A percentile compares a stretch with the other conserved stretches of the same genome.
Conservation (phyloP, 73 alveolate genomes). For the Stentor roeselii region DNA sequence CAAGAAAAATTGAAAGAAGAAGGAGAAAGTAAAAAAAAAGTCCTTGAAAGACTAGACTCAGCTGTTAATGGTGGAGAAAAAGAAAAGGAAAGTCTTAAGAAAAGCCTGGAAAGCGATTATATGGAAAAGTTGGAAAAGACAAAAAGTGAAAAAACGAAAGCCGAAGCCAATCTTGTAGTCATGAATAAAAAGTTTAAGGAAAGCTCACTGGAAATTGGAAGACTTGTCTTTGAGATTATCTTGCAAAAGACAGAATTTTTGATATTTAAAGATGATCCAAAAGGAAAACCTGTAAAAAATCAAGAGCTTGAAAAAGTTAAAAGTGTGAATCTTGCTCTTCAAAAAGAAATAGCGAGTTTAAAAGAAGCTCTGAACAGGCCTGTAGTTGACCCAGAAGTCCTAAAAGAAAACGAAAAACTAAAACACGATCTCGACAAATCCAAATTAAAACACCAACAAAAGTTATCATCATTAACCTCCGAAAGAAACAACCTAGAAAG, state of each 20-base stretch:
- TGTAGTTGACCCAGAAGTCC: neutral
- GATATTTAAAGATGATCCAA: neutral
- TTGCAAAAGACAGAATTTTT: neutral
- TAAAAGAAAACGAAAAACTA: neutral
- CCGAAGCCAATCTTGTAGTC: neutral
- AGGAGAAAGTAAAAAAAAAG: neutral
- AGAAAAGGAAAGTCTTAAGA: neutral
- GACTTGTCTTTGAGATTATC: neutral
- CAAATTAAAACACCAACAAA: neutral
- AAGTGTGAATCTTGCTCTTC: neutral
- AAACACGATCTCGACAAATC: neutral
- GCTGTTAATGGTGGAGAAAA: slow-evolving; percentile 6
- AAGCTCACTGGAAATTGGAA: neutral
- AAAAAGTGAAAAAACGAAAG: neutral
- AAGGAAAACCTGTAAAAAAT: neutral
- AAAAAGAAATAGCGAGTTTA: neutral
- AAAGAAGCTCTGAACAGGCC: neutral
- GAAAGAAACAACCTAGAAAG: neutral
- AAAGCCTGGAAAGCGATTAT: neutral
- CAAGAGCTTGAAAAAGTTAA: neutral
- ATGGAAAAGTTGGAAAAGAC: neutral
- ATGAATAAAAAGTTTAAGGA: too few relatives aligned
- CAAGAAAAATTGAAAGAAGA: neutral
- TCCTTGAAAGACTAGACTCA: neutral
- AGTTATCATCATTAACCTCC: neutral